A percentile compares a stretch with the other conserved stretches of the same genome.
Conservation (phyloP, 1,139 yeast genomes). For the Pneumocystis jirovecii region DNA sequence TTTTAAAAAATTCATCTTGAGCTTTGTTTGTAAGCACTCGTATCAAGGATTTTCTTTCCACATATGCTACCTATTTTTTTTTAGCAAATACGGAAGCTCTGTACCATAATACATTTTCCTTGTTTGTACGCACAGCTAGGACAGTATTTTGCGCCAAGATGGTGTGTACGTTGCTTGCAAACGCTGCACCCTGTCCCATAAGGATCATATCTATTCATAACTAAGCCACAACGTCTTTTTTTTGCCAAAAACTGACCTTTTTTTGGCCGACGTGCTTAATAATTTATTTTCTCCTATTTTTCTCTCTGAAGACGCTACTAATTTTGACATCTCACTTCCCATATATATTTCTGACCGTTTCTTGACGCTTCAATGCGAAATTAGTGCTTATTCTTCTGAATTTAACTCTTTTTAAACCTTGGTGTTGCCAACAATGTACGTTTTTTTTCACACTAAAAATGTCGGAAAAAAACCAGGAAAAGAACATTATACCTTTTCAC, state of each 20-base stretch:
- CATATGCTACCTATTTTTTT: not conserved
- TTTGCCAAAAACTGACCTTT: not conserved
- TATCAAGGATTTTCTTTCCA: not conserved
- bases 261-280: not conserved
- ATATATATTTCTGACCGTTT: not conserved
- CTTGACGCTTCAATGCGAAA: not conserved
- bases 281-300: slow-evolving; percentile 1
- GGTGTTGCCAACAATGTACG: not conserved
- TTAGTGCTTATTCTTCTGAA: not conserved
- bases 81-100: not conserved
- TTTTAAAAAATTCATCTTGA: not conserved
- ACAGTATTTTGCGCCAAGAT: slow-evolving; percentile 1
- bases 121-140: not conserved
- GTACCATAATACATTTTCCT: not conserved
- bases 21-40: not conserved
- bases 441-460: not conserved
- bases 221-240: not conserved
- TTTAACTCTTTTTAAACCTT: not conserved
- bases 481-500: not conserved
- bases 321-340: not conserved
- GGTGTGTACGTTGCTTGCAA: not conserved
- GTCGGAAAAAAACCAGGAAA: not conserved
- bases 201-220: not conserved
- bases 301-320: not conserved
- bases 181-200: not conserved